These are phyloP conservation scores for Scleroderma bovista DNA, from an alignment of 768 basidiomycete genomes.

Conservation along the genomic window DNA sequence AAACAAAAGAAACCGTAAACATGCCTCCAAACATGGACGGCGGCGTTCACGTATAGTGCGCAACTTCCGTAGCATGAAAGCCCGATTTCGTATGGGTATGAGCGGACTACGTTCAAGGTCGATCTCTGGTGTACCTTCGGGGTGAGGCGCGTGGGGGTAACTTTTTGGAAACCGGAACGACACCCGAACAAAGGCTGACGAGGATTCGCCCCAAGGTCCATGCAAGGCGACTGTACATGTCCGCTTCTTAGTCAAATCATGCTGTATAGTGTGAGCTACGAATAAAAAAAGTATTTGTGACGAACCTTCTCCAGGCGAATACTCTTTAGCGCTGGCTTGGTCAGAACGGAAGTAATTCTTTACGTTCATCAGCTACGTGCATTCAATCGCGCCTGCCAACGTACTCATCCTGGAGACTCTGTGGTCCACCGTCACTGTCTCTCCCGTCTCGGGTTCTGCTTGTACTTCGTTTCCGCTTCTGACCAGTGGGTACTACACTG, in stretches of 20 bases:
- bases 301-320: constrained; percentile 82
- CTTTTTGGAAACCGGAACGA: constrained; percentile 84
- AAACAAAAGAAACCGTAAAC: constrained; percentile 76
- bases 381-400: constrained; percentile 14
- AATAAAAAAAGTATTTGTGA: not conserved
- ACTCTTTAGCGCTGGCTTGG: constrained; percentile 58
- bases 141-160: constrained; percentile 63
- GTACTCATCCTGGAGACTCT: constrained; percentile 71
- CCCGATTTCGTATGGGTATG: constrained; percentile 71
- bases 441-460: constrained; percentile 33
- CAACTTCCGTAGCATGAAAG: constrained; percentile 73
- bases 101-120: constrained; percentile 82
- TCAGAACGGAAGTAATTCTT: constrained; percentile 72
- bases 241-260: constrained; percentile 65
- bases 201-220: constrained; percentile 87
- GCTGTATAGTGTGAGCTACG: constrained; percentile 31
- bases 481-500: constrained; percentile 6
- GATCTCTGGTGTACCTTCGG: constrained; percentile 64
- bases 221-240: constrained; percentile 83
- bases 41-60: constrained; percentile 63
- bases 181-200: constrained; percentile 80
- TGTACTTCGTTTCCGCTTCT: constrained; percentile 41
- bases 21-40: constrained; percentile 82
- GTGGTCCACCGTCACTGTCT: constrained; percentile 31
- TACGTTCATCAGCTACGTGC: constrained; percentile 1